Percentiles rank a stretch among this genome's conserved stretches.
These are phyloP conservation scores for Apiotrichum gamsii DNA, from an alignment of 1,284 basidiomycete genomes.

Conservation along the genomic window DNA sequence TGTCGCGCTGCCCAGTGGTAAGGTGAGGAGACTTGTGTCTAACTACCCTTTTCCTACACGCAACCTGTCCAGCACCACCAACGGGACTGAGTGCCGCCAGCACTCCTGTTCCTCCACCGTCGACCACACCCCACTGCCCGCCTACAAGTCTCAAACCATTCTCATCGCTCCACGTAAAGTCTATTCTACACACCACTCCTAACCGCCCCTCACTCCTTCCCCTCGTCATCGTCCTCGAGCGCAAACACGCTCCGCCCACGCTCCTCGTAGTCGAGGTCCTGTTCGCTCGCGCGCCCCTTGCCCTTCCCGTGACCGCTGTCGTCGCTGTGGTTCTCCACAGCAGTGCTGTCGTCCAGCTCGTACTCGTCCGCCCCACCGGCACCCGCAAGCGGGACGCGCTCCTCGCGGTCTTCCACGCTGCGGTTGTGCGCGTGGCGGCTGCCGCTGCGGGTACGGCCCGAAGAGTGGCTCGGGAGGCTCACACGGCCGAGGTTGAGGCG, in stretches of 20 bases:
- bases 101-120: too few relatives aligned
- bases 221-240: conserved; percentile 49
- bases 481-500: conserved; percentile 3
- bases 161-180: too few relatives aligned
- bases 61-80: too few relatives aligned
- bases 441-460: background rate
- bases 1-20: too few relatives aligned
- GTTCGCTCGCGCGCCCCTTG: conserved; percentile 18
- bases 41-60: too few relatives aligned
- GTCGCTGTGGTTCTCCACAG: too few relatives aligned
- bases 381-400: conserved; percentile 54
- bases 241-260: conserved; percentile 48
- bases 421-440: conserved; percentile 15
- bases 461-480: background rate
- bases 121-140: too few relatives aligned
- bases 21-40: too few relatives aligned
- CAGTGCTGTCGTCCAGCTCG: conserved; percentile 42
- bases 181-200: too few relatives aligned
- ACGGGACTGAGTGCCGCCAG: too few relatives aligned
- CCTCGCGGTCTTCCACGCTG: conserved; percentile 45
- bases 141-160: too few relatives aligned
- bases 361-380: conserved; percentile 46
- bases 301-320: conserved; percentile 25
- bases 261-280: conserved; percentile 28
- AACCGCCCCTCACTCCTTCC: background rate